These are phyloP conservation scores for Eucalyptus viminalis DNA, from an alignment of 345 rosid genomes.

Conservation along the genomic window DNA sequence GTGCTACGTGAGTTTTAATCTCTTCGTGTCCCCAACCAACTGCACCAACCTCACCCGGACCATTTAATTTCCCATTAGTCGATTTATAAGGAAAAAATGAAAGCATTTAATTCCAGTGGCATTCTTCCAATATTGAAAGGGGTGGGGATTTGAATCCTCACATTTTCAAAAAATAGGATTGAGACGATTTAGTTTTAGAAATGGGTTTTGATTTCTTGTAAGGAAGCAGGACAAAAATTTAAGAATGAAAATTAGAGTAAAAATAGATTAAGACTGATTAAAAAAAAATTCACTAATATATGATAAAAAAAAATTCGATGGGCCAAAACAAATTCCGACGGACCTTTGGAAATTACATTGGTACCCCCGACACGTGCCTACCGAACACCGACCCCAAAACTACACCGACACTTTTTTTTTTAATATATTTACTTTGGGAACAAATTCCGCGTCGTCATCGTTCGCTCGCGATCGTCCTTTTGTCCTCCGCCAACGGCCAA, in stretches of 20 bases:
- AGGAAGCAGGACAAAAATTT: too few species aligned
- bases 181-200: too few species aligned
- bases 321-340: neutral
- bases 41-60: neutral
- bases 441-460: neutral
- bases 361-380: neutral
- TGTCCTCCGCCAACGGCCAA: neutral
- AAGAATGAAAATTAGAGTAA: too few species aligned
- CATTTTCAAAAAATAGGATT: fast-evolving
- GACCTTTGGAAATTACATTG: neutral
- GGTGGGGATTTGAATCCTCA: too few species aligned
- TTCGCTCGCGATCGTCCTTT: neutral
- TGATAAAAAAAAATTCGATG: neutral
- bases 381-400: neutral
- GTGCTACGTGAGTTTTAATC: neutral
- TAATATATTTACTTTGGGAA: neutral
- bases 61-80: neutral
- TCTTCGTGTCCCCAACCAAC: neutral
- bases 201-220: too few species aligned
- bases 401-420: neutral
- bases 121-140: too few species aligned
- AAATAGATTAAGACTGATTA: too few species aligned
- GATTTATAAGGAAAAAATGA: fast-evolving
- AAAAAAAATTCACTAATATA: neutral
- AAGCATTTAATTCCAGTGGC: too few species aligned